These are phyloP conservation scores for Elaeis oleifera DNA, from an alignment of 202 grass and related monocot species.

Conservation along the genomic window DNA sequence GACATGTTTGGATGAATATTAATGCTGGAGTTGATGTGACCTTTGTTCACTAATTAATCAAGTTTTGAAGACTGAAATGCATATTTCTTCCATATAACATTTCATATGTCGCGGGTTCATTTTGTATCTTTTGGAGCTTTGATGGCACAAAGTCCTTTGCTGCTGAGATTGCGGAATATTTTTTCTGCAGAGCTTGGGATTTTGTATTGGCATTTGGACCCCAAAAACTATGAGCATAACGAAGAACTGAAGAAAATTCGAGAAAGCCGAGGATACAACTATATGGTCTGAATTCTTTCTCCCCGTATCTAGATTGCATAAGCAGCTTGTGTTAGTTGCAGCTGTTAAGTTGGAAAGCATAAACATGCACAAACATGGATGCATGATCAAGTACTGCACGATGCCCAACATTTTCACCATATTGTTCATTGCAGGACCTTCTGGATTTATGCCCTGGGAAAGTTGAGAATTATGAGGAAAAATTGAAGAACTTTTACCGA, in stretches of 20 bases:
- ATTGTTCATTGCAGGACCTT: constrained; percentile 49
- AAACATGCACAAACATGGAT: constrained; percentile 3
- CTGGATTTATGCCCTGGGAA: constrained; percentile 68
- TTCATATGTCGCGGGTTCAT: not conserved
- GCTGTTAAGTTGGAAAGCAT: too few relatives aligned
- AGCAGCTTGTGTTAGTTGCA: too few relatives aligned
- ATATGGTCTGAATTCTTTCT: constrained; percentile 41
- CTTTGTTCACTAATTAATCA: too few relatives aligned
- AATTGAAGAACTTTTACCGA: constrained; percentile 70
- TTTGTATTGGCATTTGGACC: constrained; percentile 80
- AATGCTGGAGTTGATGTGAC: too few relatives aligned
- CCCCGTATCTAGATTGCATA: not conserved
- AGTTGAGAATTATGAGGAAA: constrained; percentile 90
- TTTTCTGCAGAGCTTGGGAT: constrained; percentile 67
- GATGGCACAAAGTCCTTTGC: not conserved
- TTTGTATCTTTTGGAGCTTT: not conserved
- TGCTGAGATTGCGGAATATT: not conserved
- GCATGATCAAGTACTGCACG: not conserved
- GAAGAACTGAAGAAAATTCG: constrained; percentile 68
- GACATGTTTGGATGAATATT: too few relatives aligned
- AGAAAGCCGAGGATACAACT: constrained; percentile 76
- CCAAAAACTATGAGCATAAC: constrained; percentile 58
- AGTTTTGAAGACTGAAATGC: too few relatives aligned
- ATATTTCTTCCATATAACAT: not conserved
- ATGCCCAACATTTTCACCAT: constrained; percentile 15